Evolutionary conservation across 208 protist genomes (phyloP).

Genomic region (Leishmania guyanensis): DNA sequence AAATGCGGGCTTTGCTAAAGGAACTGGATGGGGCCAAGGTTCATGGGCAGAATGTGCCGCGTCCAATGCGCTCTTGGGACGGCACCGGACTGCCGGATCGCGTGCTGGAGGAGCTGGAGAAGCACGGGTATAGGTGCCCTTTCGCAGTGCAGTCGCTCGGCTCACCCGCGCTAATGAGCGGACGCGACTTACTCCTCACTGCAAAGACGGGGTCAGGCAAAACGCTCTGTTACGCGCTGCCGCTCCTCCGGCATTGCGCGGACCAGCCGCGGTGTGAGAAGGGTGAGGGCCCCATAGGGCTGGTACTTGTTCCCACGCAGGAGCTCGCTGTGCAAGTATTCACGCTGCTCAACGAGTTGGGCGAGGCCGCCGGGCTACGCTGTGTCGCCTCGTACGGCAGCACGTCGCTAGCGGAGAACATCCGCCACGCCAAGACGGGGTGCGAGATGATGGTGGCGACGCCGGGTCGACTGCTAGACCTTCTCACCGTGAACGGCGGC

Average conservation of each 20-base stretch:
- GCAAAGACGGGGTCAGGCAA: constrained; percentile 96
- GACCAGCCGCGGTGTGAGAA: constrained; percentile 74
- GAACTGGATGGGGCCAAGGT: constrained; percentile 88
- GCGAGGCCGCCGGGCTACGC: constrained; percentile 46
- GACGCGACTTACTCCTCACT: constrained; percentile 88
- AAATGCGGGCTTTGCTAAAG: constrained; percentile 61
- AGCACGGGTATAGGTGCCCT: constrained; percentile 56
- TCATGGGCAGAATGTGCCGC: constrained; percentile 38
- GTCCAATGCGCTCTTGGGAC: constrained; percentile 83
- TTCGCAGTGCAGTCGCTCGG: constrained; percentile 90
- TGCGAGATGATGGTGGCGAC: constrained; percentile 86
- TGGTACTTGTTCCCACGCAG: constrained; percentile 94
- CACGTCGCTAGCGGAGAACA: constrained; percentile 78
- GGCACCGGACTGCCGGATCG: constrained; percentile 75
- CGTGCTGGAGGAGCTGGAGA: constrained; percentile 63
- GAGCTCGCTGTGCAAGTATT: constrained; percentile 94
- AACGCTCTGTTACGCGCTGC: constrained; percentile 93
- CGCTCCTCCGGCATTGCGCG: constrained; percentile 89
- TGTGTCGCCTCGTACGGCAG: constrained; percentile 79
- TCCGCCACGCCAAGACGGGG: constrained; percentile 57
- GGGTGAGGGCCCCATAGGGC: constrained; percentile 88
- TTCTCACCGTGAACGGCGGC: constrained; percentile 87
- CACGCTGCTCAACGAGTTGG: constrained; percentile 71
- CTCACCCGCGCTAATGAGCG: constrained; percentile 82
- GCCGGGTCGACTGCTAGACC: constrained; percentile 87